Evolutionary conservation across 106 monocot species (phyloP).

Genomic region (Dioscorea alata): DNA sequence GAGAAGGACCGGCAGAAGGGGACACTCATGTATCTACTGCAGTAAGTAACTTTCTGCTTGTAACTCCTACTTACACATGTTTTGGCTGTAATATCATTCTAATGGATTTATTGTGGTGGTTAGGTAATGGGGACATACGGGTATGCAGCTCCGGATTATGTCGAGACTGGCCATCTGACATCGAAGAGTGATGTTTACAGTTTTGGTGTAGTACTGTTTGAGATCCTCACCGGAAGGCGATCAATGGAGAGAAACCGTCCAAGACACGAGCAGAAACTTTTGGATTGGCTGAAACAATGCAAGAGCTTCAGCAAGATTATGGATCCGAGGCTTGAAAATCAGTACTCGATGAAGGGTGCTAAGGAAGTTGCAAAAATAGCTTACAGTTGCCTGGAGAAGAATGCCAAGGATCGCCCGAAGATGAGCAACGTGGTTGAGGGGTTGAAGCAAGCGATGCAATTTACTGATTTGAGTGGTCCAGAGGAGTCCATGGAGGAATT

Average conservation of each 20-base stretch:
- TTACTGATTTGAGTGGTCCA: constrained; percentile 3
- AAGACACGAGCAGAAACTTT: constrained; percentile 38
- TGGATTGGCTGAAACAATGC: constrained; percentile 49
- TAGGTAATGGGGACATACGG: constrained; percentile 46
- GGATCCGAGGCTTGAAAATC: constrained; percentile 34
- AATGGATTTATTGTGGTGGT: background rate
- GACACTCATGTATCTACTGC: constrained; percentile 81
- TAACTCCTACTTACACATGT: background rate
- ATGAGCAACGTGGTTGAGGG: constrained; percentile 48
- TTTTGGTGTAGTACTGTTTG: constrained; percentile 55
- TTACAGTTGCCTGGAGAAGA: constrained; percentile 37
- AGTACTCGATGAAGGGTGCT: constrained; percentile 31
- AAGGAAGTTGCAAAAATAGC: constrained; percentile 32
- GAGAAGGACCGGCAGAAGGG: constrained; percentile 68
- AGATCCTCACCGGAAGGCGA: constrained; percentile 47
- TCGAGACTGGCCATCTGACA: constrained; percentile 52
- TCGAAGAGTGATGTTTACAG: constrained; percentile 48
- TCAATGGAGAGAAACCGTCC: constrained; percentile 40
- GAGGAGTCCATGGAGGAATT: background rate
- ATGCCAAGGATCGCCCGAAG: constrained; percentile 27
- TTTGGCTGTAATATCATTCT: too few species aligned
- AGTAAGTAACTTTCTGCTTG: constrained; percentile 27
- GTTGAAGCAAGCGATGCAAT: constrained; percentile 25
- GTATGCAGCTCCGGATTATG: constrained; percentile 53
- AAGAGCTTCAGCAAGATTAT: constrained; percentile 37